These are phyloP conservation scores for Lenwebbia sp. DNA, from an alignment of 345 rosid species.

Conservation along the genomic window DNA sequence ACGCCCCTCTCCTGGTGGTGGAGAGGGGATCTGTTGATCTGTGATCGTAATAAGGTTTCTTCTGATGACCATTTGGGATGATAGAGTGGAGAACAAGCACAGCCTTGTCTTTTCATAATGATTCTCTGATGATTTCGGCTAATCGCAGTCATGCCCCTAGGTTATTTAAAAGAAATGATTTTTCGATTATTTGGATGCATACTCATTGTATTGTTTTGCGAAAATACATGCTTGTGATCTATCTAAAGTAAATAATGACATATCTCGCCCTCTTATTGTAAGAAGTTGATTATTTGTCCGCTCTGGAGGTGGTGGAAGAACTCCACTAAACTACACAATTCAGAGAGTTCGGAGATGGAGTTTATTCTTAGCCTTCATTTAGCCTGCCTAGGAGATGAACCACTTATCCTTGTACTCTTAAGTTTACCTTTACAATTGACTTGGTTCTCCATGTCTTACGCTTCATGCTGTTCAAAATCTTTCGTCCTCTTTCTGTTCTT, in stretches of 20 bases:
- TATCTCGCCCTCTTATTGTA: neutral
- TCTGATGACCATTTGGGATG: neutral
- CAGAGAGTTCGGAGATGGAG: neutral
- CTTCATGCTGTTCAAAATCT: conserved; percentile 1
- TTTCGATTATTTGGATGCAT: neutral
- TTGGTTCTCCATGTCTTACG: neutral
- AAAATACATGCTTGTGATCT: neutral
- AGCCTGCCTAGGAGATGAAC: neutral
- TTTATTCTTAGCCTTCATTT: neutral
- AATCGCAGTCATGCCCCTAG: neutral
- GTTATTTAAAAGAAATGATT: too few species aligned
- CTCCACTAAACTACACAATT: neutral
- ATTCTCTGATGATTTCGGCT: neutral
- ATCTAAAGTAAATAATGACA: neutral
- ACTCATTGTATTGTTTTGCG: neutral
- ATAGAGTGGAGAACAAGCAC: neutral
- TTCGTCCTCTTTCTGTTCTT: neutral
- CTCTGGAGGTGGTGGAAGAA: neutral
- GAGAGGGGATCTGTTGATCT: neutral
- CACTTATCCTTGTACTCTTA: neutral
- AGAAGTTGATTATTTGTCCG: neutral
- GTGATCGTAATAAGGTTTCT: neutral
- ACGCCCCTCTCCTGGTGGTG: neutral
- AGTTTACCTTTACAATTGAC: neutral
- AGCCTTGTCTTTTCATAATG: neutral